phyloP scores from a whole-genome alignment of 2,329 filamentous ascomycete species.

The Fonsecaea nubica region DNA sequence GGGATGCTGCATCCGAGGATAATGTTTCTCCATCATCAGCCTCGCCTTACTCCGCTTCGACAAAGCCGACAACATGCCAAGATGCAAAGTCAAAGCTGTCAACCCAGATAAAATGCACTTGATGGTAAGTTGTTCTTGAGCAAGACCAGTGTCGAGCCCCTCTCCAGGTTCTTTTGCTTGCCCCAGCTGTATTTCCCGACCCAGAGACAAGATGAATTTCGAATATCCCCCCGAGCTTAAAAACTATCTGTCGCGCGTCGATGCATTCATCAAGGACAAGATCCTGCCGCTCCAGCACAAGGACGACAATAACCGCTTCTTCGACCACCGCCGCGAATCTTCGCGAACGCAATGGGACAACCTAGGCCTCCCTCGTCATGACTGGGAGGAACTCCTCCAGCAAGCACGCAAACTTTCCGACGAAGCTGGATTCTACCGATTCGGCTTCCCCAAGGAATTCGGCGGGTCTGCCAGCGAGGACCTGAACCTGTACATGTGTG shows the following conservation, averaged over 20 bases:
- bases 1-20: conserved; percentile 5
- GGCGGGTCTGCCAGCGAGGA: conserved; percentile 59
- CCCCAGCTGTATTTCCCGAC: background rate
- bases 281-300: conserved; percentile 63
- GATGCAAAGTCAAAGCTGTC: background rate
- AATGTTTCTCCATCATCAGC: background rate
- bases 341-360: conserved; percentile 67
- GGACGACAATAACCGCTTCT: conserved; percentile 68
- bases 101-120: background rate
- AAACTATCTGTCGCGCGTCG: conserved; percentile 57
- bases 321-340: conserved; percentile 69
- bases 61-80: background rate
- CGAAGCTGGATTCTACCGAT: conserved; percentile 66
- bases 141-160: background rate
- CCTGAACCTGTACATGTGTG: conserved; percentile 68
- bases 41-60: conserved; percentile 8
- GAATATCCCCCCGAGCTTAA: conserved; percentile 60
- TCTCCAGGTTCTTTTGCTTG: background rate
- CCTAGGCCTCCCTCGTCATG: conserved; percentile 60
- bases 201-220: conserved; percentile 57
- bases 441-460: conserved; percentile 63
- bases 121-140: background rate
- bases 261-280: conserved; percentile 62
- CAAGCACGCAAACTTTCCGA: conserved; percentile 61
- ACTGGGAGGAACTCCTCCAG: conserved; percentile 64